phyloP scores from a whole-genome alignment of 2,329 filamentous ascomycete genomes.

The Eutypella sp. region DNA sequence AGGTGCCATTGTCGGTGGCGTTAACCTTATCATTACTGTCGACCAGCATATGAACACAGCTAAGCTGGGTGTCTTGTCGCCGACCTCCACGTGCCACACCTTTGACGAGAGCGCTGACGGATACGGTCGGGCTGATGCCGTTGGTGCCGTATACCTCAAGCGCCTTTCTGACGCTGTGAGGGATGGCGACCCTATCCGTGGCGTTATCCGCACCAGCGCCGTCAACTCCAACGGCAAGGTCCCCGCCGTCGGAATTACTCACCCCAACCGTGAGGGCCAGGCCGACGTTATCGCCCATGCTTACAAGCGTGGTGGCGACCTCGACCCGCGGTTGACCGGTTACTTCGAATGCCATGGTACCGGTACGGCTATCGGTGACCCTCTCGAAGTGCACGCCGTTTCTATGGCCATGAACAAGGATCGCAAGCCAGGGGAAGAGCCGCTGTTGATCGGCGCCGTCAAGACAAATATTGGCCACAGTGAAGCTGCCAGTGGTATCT shows the following conservation, averaged over 20 bases:
- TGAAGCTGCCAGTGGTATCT: constrained; percentile 14
- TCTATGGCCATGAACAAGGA: constrained; percentile 8
- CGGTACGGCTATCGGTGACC: constrained; percentile 16
- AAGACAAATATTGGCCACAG: constrained; percentile 19
- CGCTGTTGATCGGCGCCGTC: constrained; percentile 13
- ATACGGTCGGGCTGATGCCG: constrained; percentile 13
- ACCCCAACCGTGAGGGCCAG: constrained; percentile 17
- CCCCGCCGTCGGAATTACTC: constrained; percentile 18
- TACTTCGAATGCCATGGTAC: constrained; percentile 11
- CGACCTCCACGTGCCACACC: constrained; percentile 24
- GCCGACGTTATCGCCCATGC: constrained; percentile 11
- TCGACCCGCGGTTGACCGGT: constrained; percentile 9
- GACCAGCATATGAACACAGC: constrained; percentile 23
- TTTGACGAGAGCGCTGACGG: constrained; percentile 18
- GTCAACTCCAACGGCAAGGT: constrained; percentile 20
- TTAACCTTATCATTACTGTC: constrained; percentile 30
- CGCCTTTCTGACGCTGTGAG: constrained; percentile 15
- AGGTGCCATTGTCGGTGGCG: constrained; percentile 29
- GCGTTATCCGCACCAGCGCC: constrained; percentile 18
- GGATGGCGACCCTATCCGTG: constrained; percentile 17
- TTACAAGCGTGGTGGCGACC: constrained; percentile 8
- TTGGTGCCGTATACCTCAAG: constrained; percentile 12
- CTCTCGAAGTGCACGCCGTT: constrained; percentile 14
- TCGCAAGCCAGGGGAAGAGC: constrained; percentile 7
- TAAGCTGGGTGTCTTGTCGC: constrained; percentile 29